Evolutionary conservation across 2,329 filamentous ascomycete genomes (phyloP), one percentile per base, ranked within the genome.

Genomic region (Ceratocystis colombiana): DNA sequence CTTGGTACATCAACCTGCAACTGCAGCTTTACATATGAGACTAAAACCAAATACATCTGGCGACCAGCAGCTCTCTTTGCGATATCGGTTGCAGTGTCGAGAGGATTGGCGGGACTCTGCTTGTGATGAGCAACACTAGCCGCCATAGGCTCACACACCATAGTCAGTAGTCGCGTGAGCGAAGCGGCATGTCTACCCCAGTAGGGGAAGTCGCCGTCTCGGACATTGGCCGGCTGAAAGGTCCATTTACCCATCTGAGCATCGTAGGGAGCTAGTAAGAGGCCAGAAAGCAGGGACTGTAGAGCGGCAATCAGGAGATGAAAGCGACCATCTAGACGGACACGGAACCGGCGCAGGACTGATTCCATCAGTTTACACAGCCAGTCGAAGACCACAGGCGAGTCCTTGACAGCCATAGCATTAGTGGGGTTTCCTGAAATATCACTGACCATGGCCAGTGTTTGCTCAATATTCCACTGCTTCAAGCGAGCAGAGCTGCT

Each of bases 301-400:
- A 87, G 74, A 1, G 78, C 74, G 45, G 78, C 74, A 61, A 85
- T 74, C 4, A 86, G 76, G 57, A 86, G 74, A 71, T 85, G 84
- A 70, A 84, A 83, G 69, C 84, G 84, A 1, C 83, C 84, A 70
- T 85, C 80, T 1, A 87, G 76, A 8, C 84, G 82, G 55, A 84
- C 77, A 3, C 84, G 77, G 72, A 87, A 83, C 61, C 83, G 81
- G 71, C 80, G 80, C 71, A 87, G 80, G 46, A 87, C 74, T 25
- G 77, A 74, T 65, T 84, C 81, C 22, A 84, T 74, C 7, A 87
- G 75, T 64, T 77, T 79, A 74, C 80, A 85, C 17, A 83, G 74
- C 71, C 75, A 75, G 1, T 76, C 71, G 71, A 78, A 84, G 0
- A 77, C 73, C 5, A 75, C 73, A 5, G 75, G 72, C 0, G 75